Evolutionary conservation across 768 basidiomycete genomes (phyloP).

Genomic region (Scleroderma bovista): DNA sequence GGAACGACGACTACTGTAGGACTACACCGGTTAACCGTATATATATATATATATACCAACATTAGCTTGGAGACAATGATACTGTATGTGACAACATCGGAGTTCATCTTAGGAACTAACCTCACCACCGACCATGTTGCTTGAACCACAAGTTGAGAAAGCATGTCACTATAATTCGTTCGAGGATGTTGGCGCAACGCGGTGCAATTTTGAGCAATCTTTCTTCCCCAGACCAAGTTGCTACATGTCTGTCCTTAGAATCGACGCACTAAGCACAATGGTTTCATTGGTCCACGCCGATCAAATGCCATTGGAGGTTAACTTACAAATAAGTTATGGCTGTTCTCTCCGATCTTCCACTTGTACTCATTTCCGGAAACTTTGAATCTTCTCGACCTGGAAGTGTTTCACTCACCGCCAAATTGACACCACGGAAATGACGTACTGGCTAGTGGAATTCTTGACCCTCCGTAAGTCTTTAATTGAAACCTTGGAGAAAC

Average conservation of each 20-base stretch:
- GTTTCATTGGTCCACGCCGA: neutral
- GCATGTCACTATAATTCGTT: conserved; percentile 49
- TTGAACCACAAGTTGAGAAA: conserved; percentile 49
- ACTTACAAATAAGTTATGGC: conserved; percentile 42
- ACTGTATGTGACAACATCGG: neutral
- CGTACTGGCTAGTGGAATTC: conserved; percentile 46
- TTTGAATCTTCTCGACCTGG: conserved; percentile 52
- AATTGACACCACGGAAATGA: neutral
- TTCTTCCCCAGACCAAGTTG: conserved; percentile 39
- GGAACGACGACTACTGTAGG: neutral
- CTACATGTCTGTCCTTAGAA: conserved; percentile 42
- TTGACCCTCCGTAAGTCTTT: conserved; percentile 46
- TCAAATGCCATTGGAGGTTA: neutral
- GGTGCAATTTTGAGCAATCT: conserved; percentile 36
- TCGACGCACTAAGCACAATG: conserved; percentile 42
- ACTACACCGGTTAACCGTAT: conserved; percentile 6
- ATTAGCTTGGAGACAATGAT: neutral
- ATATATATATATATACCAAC: neutral
- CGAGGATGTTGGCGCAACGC: conserved; percentile 37
- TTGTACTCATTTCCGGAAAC: conserved; percentile 46
- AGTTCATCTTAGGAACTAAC: neutral
- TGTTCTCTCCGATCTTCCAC: conserved; percentile 47
- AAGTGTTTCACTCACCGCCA: conserved; percentile 1
- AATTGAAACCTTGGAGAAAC: conserved; percentile 31
- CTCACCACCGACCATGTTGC: conserved; percentile 39